These are phyloP conservation scores for Tuber umbilicatum DNA, from an alignment of 495 filamentous ascomycete species.

Conservation along the genomic window DNA sequence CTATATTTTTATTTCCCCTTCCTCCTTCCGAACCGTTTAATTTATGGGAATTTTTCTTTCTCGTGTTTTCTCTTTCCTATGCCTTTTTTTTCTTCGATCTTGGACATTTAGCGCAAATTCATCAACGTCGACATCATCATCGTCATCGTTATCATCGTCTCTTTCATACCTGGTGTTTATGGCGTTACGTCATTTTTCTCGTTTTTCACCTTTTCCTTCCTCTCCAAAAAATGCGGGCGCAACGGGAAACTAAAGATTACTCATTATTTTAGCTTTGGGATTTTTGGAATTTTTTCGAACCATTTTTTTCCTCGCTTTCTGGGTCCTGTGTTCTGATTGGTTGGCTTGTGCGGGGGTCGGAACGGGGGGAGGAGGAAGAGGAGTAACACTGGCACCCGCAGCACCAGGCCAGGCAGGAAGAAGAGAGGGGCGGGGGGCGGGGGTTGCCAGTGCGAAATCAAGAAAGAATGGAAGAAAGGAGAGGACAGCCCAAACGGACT, in stretches of 20 bases:
- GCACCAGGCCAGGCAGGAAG: conserved; percentile 5
- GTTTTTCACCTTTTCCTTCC: conserved; percentile 1
- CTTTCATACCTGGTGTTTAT: neutral
- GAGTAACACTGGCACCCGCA: neutral
- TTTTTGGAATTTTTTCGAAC: neutral
- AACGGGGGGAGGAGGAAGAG: neutral
- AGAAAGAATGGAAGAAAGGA: conserved; percentile 9
- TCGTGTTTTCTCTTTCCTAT: neutral
- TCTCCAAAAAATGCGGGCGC: conserved; percentile 3
- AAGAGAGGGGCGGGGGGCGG: conserved; percentile 7
- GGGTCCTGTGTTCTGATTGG: neutral
- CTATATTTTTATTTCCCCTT: neutral
- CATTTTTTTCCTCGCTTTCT: conserved; percentile 17
- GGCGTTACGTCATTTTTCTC: conserved; percentile 6
- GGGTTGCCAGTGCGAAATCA: conserved; percentile 11
- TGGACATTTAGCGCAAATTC: conserved; percentile 1
- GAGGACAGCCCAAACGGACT: conserved; percentile 5
- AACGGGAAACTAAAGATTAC: conserved; percentile 6
- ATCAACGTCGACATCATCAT: neutral
- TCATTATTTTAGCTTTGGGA: conserved; percentile 5
- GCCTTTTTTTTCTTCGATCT: neutral
- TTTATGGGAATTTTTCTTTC: neutral
- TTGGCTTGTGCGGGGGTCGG: neutral
- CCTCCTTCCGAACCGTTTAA: neutral
- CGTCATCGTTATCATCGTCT: neutral